Evolutionary conservation across 306 rosid species (phyloP), one percentile per base, ranked within the genome.

Genomic region (Parietaria judaica): DNA sequence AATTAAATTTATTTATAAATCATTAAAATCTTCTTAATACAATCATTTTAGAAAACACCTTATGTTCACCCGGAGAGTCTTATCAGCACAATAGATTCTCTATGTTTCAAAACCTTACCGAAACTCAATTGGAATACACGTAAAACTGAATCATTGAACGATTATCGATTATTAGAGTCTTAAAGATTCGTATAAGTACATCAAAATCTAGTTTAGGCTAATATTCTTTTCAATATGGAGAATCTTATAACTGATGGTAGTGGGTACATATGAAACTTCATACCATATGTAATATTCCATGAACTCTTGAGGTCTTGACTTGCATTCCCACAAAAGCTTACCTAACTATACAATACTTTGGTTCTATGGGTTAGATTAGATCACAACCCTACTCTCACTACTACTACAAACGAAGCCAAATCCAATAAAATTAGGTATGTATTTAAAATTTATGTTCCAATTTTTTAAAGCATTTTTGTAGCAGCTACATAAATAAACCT

Each of bases 281-380:
- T 41, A 45, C 57, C 74, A 69, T 54, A 63, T 69, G 51, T 54
- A 36, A 54, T 61, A 61, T 69, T 69, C 67, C 61, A n/a, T 0
- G 0, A 61, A 12, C 62, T 61, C 11, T 11, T 6, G 14, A 41
- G 9, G 1, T 41, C 35, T 23, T 14, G 23, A 53, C 11, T n/a
- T 53, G 63, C 67, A 46, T 11, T 34, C 17, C 7, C 63, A 14
- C n/a, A 15, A 15, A 37, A 54, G 34, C 47, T 5, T 15, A 43
- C 70, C 56, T 14, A 55, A 55, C 56, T 36, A 34, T 23, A 23
- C 31, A 23, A 23, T 43, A 15, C 16, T 17, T 17, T 61, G 14
- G 6, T 46, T 15, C 54, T 17, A 5, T 43, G 38, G 16, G 49
- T 14, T 41, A 41, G 45, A 41, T 35, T 36, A 62, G 57, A 50